Conservation (phyloP, 2,329 filamentous ascomycete genomes). For the Periconia sp. region DNA sequence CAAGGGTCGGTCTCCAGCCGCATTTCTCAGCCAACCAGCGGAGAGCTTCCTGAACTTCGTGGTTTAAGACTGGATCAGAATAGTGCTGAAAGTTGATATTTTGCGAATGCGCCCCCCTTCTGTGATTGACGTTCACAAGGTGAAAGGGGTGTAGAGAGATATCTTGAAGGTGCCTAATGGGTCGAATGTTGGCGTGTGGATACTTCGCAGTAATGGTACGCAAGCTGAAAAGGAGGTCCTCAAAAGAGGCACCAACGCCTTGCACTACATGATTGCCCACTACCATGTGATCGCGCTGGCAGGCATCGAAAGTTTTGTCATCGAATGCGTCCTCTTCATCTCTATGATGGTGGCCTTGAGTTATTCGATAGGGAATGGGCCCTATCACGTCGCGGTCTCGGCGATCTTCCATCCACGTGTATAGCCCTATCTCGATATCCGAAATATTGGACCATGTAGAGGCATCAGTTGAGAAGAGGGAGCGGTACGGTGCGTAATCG, state of each 20-base stretch:
- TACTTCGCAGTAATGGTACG: constrained; percentile 37
- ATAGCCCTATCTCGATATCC: constrained; percentile 40
- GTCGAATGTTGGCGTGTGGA: constrained; percentile 39
- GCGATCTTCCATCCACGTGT: constrained; percentile 43
- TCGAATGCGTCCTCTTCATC: constrained; percentile 44
- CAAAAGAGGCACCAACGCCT: constrained; percentile 39
- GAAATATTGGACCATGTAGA: constrained; percentile 37
- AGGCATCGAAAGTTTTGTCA: constrained; percentile 40
- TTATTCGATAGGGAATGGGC: constrained; percentile 40
- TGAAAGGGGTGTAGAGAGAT: constrained; percentile 43
- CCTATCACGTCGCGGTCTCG: constrained; percentile 41
- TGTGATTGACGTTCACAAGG: constrained; percentile 40
- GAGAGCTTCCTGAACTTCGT: constrained; percentile 40
- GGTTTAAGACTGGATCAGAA: constrained; percentile 33
- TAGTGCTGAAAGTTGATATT: constrained; percentile 18
- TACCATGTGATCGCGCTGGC: constrained; percentile 41
- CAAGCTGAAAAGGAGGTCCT: constrained; percentile 38
- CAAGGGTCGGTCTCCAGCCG: constrained; percentile 40
- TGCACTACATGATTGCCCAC: constrained; percentile 42
- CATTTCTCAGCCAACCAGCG: constrained; percentile 40
- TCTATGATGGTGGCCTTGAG: constrained; percentile 39
- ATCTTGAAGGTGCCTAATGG: constrained; percentile 32
- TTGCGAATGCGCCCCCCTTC: constrained; percentile 21
- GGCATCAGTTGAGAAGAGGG: constrained; percentile 41
- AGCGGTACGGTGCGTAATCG: constrained; percentile 43